These are phyloP conservation scores for Dipodascus geniculatus DNA, from an alignment of 805 yeast species.

Conservation along the genomic window DNA sequence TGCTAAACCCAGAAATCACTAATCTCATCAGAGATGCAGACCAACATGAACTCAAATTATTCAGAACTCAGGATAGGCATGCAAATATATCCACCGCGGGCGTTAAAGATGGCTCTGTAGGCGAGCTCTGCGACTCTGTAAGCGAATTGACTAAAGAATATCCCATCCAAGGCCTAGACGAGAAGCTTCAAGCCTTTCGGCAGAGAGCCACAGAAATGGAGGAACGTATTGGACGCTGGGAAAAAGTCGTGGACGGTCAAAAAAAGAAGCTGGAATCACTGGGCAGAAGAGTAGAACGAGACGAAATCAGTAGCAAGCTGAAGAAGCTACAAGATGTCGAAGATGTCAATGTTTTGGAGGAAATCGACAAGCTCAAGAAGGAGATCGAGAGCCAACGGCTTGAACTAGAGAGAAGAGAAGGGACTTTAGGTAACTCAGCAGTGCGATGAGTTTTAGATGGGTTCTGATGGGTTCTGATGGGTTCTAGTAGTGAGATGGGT, in stretches of 20 bases:
- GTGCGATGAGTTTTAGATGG: too few species aligned
- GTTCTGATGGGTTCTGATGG: too few species aligned
- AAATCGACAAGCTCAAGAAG: neutral
- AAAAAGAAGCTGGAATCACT: slow-evolving; percentile 24
- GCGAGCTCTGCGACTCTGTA: slow-evolving; percentile 34
- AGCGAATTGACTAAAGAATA: slow-evolving; percentile 27
- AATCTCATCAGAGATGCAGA: slow-evolving; percentile 50
- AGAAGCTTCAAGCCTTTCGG: slow-evolving; percentile 19
- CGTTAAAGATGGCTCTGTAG: slow-evolving; percentile 17
- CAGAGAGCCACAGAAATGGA: slow-evolving; percentile 27
- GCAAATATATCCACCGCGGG: neutral
- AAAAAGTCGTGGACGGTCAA: slow-evolving; percentile 34
- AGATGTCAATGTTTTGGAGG: neutral
- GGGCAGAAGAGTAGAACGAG: neutral
- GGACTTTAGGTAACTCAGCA: neutral
- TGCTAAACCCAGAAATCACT: slow-evolving; percentile 40
- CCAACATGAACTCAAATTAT: slow-evolving; percentile 38
- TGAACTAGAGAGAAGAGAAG: neutral
- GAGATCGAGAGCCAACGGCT: neutral
- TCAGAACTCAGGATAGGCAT: slow-evolving; percentile 13
- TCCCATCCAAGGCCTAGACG: slow-evolving; percentile 30
- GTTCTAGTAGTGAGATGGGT: too few species aligned
- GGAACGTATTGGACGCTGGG: slow-evolving; percentile 33
- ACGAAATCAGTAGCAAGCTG: neutral
- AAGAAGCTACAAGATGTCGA: neutral